Percentiles rank a stretch among this genome's conserved stretches.
phyloP scores from a whole-genome alignment of 129 eudicot genomes.

The Lactuca saligna region DNA sequence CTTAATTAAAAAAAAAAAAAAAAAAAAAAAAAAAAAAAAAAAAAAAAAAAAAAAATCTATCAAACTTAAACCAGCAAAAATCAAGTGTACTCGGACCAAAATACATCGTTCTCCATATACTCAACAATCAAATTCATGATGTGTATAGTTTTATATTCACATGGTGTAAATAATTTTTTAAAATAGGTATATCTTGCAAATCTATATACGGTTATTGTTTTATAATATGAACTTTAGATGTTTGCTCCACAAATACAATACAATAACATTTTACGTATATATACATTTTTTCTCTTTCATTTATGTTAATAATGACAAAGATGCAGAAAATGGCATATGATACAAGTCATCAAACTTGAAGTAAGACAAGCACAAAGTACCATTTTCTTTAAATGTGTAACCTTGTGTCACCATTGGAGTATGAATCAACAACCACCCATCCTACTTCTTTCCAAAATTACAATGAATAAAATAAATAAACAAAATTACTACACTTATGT shows the following conservation, averaged over 20 bases:
- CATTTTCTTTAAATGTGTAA: slow-evolving; percentile 25
- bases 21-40: too few relatives aligned
- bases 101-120: not conserved
- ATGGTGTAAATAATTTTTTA: not conserved
- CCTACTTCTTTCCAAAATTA: slow-evolving; percentile 20
- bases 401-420: slow-evolving; percentile 19
- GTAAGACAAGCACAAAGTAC: slow-evolving; percentile 33
- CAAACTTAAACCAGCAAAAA: too few relatives aligned
- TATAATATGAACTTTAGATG: not conserved
- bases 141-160: too few relatives aligned
- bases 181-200: not conserved
- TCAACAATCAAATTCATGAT: not conserved
- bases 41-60: too few relatives aligned
- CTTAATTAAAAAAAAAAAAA: too few relatives aligned
- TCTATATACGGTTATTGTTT: not conserved
- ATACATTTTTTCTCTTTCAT: not conserved
- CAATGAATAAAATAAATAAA: not conserved
- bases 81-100: too few relatives aligned
- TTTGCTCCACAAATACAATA: not conserved
- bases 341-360: slow-evolving; percentile 12
- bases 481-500: slow-evolving; percentile 21
- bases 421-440: slow-evolving; percentile 29
- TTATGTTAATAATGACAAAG: slow-evolving; percentile 4
- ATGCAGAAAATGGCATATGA: slow-evolving; percentile 11
- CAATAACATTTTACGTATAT: not conserved